Base-by-base conservation (phyloP, 306 rosid genomes). In the Calophaca sinica region DNA sequence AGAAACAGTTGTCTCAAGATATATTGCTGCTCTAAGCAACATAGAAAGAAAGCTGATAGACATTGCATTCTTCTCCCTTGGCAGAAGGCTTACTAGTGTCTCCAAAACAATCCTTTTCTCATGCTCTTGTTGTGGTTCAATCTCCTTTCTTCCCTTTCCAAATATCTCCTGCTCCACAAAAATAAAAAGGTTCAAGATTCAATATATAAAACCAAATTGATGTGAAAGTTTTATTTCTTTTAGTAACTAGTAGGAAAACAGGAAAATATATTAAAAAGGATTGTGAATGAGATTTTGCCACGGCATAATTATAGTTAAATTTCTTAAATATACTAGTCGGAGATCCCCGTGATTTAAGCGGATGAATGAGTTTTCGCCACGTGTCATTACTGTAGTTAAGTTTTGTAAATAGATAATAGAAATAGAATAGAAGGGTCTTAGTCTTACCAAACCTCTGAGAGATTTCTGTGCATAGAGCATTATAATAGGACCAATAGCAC, bases 401-500 rank as follows among this genome's bases (percentile, higher is more conserved):
- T 20, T 20, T 20, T 20, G 26, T 20, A 20, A 20, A 20, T 20
- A 20, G 26, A 20, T 20, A 20, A 20, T 20, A 20, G 26, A 20
- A 20, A 20, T 20, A 20, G 26, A 20, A 20, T 20, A 20, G 26
- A 20, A 74, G 80, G 82, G 57, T 79, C 98, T 89, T 89, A 94
- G 57, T 79, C 98, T 89, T 89, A 94, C 97, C 97, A 92, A 92
- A 79, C 92, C 98, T 83, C 91, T 72, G 9, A 94, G 88, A 41
- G 96, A 88, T 79, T 91, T 91, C 85, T 94, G 93, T 9, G 97
- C 96, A 67, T 91, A 94, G 66, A 91, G 96, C 97, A 94, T 94
- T 42, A 91, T 86, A 45, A 91, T 75, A 15, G 97, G 96, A 36
- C 88, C 97, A 7, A 94, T 86, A 82, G 96, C 86, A 69, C 76